Conservation (phyloP, 371 early-diverging fungal genomes). For the Syncephalis fuscata region DNA sequence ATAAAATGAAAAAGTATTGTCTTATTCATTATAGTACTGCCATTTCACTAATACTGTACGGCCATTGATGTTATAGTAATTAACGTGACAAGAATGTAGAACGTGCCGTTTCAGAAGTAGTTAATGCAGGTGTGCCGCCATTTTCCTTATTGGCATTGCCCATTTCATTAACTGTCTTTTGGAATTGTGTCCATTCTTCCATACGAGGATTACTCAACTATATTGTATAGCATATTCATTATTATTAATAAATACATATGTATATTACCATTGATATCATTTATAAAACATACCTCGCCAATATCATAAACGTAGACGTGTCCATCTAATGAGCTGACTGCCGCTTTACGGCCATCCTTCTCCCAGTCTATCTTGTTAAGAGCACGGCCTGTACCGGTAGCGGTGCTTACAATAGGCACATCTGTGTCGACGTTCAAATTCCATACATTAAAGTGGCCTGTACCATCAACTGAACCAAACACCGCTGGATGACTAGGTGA, state of each 20-base stretch:
- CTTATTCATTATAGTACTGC: too few relatives aligned
- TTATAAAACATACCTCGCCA: conserved; percentile 7
- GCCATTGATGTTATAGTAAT: too few relatives aligned
- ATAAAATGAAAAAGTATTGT: too few relatives aligned
- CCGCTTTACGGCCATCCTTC: conserved; percentile 65
- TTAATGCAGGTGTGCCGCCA: neutral
- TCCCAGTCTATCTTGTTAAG: conserved; percentile 89
- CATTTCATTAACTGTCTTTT: conserved; percentile 47
- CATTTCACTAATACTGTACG: too few relatives aligned
- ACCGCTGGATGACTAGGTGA: conserved; percentile 85
- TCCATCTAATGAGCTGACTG: conserved; percentile 79
- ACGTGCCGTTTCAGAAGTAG: too few relatives aligned
- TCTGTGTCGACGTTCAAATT: conserved; percentile 81
- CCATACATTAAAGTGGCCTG: conserved; percentile 79
- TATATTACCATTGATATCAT: too few relatives aligned
- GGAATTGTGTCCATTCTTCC: conserved; percentile 52
- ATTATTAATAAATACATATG: too few relatives aligned
- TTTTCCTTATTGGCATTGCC: conserved; percentile 31
- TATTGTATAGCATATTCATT: too few relatives aligned
- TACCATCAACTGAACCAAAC: conserved; percentile 84
- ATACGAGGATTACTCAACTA: conserved; percentile 8
- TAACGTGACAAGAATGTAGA: too few relatives aligned
- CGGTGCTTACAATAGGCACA: conserved; percentile 48
- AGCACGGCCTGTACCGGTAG: conserved; percentile 54
- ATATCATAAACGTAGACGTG: conserved; percentile 68